Base-by-base conservation (phyloP, 2,329 filamentous ascomycete genomes). In the Colletotrichum echinochloae region DNA sequence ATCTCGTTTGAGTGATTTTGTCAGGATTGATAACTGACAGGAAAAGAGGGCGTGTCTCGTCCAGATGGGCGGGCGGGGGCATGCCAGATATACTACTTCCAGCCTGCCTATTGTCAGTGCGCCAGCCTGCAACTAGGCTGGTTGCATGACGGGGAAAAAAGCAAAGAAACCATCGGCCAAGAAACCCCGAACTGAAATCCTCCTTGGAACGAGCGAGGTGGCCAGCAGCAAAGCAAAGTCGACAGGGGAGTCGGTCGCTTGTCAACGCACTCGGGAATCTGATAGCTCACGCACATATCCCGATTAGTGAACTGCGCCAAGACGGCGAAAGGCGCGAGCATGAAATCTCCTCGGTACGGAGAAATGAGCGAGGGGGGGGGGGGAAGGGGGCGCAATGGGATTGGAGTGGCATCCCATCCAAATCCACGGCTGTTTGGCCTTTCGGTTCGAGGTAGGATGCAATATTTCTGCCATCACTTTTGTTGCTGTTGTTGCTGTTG, bases 1-100 rank as follows among this genome's bases (percentile, higher is more conserved):
- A 70, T 70, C 66, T 66, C 55, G 55, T 69, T 70, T 66, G 66
- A 60, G 66, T 60, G 55, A 49, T 70, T 66, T 57, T 70, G 56
- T 70, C 49, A 61, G 52, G 56, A 61, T 44, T 70, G 67, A 70
- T 35, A 66, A 61, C 49, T 70, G 67, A 70, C 26, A 16, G 41
- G 41, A 61, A 14, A 26, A 20, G n/a, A 39, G 48, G 54, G 60
- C 16, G 35, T 30, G 33, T 39, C 26, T 37, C 18, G 55, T 33
- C 23, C 16, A 26, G 18, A 59, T 41, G 23, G 26, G 39, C 60
- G 60, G 35, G 65, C 28, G 66, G 35, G 37, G 55, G 26, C 55
- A 61, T 66, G 49, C 67, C 56, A 70, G 67, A 70, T 61, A 66
- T 57, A 61, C 37, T 18, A 18, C 37, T 6, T n/a, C n/a, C n/a